These are phyloP conservation scores for Akebia trifoliata DNA, from an alignment of 164 flowering plant species.

Conservation along the genomic window DNA sequence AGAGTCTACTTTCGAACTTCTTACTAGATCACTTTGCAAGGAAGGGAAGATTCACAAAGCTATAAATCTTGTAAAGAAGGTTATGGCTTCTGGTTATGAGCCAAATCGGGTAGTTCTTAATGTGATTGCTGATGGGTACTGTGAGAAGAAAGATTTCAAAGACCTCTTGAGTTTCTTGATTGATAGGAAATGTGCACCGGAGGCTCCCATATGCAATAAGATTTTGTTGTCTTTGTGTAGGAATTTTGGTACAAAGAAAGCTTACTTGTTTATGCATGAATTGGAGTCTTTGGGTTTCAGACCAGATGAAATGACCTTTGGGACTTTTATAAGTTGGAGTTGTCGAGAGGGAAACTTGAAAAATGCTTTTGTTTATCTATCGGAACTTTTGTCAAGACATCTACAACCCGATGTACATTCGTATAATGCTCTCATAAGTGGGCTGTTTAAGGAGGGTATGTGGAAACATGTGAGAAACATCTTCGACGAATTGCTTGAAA, in stretches of 20 bases:
- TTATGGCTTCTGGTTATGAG: constrained; percentile 31
- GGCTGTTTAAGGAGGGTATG: constrained; percentile 55
- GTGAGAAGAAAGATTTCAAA: constrained; percentile 65
- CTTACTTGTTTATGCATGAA: constrained; percentile 39
- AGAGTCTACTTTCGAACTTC: constrained; percentile 26
- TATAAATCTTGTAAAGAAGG: constrained; percentile 51
- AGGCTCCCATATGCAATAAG: constrained; percentile 48
- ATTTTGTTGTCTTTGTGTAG: constrained; percentile 45
- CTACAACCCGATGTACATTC: constrained; percentile 48
- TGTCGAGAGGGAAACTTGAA: constrained; percentile 62
- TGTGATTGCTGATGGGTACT: constrained; percentile 57
- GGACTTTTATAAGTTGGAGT: constrained; percentile 59
- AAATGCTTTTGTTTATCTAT: constrained; percentile 53
- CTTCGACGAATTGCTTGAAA: constrained; percentile 61
- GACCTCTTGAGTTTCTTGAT: constrained; percentile 54
- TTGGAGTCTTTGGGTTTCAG: constrained; percentile 50
- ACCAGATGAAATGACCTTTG: constrained; percentile 67
- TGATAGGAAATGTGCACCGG: constrained; percentile 45
- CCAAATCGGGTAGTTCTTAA: constrained; percentile 38
- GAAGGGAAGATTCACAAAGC: constrained; percentile 64
- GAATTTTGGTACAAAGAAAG: constrained; percentile 45
- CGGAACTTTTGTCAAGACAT: constrained; percentile 55
- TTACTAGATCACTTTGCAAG: constrained; percentile 41
- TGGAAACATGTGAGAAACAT: constrained; percentile 49
- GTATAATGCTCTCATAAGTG: constrained; percentile 69